Evolutionary conservation across 345 rosid genomes (phyloP).

Genomic region (Turritis glabra): DNA sequence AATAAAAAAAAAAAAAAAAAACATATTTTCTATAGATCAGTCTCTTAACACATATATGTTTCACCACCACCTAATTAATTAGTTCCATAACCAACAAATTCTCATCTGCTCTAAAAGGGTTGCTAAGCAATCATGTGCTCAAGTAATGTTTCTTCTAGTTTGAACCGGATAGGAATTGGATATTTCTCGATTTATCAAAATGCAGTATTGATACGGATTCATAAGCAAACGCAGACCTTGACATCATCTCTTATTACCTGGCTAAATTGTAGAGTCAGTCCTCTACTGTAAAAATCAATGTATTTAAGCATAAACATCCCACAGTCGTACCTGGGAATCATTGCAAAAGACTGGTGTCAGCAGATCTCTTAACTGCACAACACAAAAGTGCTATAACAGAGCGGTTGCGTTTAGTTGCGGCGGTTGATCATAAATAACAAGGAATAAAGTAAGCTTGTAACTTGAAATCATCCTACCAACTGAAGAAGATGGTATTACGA

Average conservation of each 20-base stretch:
- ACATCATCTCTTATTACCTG: slow-evolving; percentile 52
- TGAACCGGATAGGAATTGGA: neutral
- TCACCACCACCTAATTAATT: neutral
- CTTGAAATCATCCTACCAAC: neutral
- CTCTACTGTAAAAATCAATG: slow-evolving; percentile 85
- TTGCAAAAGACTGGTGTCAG: neutral
- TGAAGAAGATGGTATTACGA: neutral
- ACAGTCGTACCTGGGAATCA: slow-evolving; percentile 66
- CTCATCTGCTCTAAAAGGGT: neutral
- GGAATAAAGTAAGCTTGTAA: neutral
- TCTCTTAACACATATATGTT: slow-evolving; percentile 3
- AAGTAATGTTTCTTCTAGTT: neutral
- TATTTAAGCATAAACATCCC: slow-evolving; percentile 96
- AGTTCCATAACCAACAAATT: neutral
- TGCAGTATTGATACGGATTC: neutral
- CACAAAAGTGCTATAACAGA: slow-evolving; percentile 1
- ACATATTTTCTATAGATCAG: neutral
- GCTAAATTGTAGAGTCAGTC: slow-evolving; percentile 66
- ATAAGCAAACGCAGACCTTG: neutral
- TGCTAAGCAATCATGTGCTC: neutral
- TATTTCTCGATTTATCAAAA: neutral
- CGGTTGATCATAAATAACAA: neutral
- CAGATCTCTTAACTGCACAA: neutral
- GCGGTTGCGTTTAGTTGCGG: neutral
- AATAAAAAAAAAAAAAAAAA: neutral